These are phyloP conservation scores for Thielaviopsis euricoi DNA, from an alignment of 2,329 filamentous ascomycete genomes.

Conservation along the genomic window DNA sequence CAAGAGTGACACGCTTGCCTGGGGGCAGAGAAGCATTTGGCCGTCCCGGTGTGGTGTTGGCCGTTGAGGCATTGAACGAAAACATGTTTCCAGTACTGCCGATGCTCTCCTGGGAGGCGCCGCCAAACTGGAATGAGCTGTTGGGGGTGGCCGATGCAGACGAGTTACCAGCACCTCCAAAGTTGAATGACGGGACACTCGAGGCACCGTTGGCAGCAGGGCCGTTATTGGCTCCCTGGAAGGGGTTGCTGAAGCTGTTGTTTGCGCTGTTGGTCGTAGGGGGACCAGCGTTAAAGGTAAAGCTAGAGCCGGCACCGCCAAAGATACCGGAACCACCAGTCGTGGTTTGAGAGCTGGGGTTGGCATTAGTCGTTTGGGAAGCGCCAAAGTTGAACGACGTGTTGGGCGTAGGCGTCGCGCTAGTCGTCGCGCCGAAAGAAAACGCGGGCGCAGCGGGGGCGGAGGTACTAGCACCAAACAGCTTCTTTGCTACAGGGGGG, in stretches of 20 bases:
- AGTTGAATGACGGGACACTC: slow-evolving; percentile 20
- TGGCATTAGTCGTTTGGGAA: slow-evolving; percentile 9
- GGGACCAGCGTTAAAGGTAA: slow-evolving; percentile 10
- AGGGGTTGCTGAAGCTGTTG: slow-evolving; percentile 24
- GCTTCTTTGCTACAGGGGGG: slow-evolving; percentile 14
- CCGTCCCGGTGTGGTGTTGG: slow-evolving; percentile 7
- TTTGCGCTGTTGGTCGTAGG: slow-evolving; percentile 14
- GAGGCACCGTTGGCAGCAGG: slow-evolving; percentile 12
- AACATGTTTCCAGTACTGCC: slow-evolving; percentile 15
- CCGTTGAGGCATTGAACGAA: slow-evolving; percentile 8
- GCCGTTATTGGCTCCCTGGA: slow-evolving; percentile 12
- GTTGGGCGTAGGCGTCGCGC: slow-evolving; percentile 13
- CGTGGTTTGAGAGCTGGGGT: slow-evolving; percentile 5
- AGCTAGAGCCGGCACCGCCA: slow-evolving; percentile 16
- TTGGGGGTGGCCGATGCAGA: slow-evolving; percentile 2
- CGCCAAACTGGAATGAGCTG: slow-evolving; percentile 12
- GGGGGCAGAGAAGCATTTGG: slow-evolving; percentile 6
- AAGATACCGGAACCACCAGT: slow-evolving; percentile 18
- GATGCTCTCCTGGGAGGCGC: slow-evolving; percentile 14
- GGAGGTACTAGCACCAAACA: slow-evolving; percentile 9
- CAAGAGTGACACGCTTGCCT: slow-evolving; percentile 24
- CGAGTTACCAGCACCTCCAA: slow-evolving; percentile 18
- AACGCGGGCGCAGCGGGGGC: slow-evolving; percentile 17
- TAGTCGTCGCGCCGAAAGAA: slow-evolving; percentile 19
- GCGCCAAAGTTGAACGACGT: slow-evolving; percentile 25